Conservation (phyloP, 129 eudicot genomes). For the Tanacetum coccineum region DNA sequence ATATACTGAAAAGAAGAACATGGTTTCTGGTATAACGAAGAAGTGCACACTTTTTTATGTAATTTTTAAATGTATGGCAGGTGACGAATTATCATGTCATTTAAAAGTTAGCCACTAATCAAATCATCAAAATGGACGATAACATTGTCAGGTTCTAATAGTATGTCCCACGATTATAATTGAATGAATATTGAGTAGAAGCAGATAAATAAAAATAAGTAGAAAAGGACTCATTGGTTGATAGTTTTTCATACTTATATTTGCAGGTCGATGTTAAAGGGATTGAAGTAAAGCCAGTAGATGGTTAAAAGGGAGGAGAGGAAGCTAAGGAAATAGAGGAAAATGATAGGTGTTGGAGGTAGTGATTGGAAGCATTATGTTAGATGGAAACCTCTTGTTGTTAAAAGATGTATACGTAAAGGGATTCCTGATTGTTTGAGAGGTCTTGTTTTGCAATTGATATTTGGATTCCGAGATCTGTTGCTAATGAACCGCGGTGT, state of each 20-base stretch:
- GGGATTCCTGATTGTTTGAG: constrained; percentile 97
- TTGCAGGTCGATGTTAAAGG: too few species aligned
- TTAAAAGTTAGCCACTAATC: constrained; percentile 77
- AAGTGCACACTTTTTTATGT: not conserved
- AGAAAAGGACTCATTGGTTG: too few species aligned
- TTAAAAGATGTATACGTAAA: constrained; percentile 81
- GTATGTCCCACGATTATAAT: not conserved
- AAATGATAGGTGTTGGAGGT: constrained; percentile 98
- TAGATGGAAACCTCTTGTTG: constrained; percentile 82
- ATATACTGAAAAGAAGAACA: too few species aligned
- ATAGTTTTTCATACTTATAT: too few species aligned
- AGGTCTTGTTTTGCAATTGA: constrained; percentile 97
- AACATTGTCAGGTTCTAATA: constrained; percentile 76
- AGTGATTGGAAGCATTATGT: constrained; percentile 98
- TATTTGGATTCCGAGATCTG: constrained; percentile 96
- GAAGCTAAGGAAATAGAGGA: constrained; percentile 89
- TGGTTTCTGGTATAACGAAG: constrained; percentile 2
- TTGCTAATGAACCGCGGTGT: constrained; percentile 95
- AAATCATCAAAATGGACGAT: constrained; percentile 64
- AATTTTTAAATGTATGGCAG: constrained; percentile 29
- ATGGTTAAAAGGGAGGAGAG: constrained; percentile 78
- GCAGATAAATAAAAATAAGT: too few species aligned
- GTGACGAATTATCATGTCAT: constrained; percentile 94
- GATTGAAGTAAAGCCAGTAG: too few species aligned
- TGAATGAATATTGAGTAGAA: constrained; percentile 4